These are phyloP conservation scores for Taxillus chinensis DNA, from an alignment of 164 flowering plant species.

Conservation along the genomic window DNA sequence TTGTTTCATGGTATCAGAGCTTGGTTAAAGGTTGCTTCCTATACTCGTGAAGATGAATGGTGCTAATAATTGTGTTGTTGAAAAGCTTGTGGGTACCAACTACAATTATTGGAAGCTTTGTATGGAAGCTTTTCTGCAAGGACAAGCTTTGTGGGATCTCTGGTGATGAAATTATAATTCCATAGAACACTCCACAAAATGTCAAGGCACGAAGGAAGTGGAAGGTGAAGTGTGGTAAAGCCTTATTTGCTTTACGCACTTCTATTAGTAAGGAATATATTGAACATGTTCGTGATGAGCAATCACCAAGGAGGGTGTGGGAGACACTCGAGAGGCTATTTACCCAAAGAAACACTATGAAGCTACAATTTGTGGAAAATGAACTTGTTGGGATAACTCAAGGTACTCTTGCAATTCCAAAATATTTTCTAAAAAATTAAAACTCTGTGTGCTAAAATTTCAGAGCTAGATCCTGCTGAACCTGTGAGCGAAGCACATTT, in stretches of 20 bases:
- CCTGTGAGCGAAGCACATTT: slow-evolving; percentile 3
- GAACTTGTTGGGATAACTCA: slow-evolving; percentile 7
- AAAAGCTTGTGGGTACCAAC: too few relatives aligned
- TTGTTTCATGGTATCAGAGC: too few relatives aligned
- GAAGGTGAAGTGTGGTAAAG: not conserved
- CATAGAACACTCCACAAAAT: too few relatives aligned
- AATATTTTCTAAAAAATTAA: not conserved
- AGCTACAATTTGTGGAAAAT: slow-evolving; percentile 2
- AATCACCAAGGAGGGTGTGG: slow-evolving; percentile 6
- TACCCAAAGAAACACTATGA: slow-evolving; percentile 5
- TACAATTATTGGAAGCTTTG: too few relatives aligned
- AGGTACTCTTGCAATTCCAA: not conserved
- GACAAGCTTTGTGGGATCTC: too few relatives aligned
- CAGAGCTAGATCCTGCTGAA: not conserved
- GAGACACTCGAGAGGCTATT: not conserved
- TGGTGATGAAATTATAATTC: too few relatives aligned
- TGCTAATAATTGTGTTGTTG: too few relatives aligned
- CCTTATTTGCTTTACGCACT: not conserved
- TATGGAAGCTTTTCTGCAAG: too few relatives aligned
- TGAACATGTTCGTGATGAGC: slow-evolving; percentile 2
- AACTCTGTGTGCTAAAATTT: not conserved
- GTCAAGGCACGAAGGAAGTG: not conserved
- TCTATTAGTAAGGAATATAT: not conserved
- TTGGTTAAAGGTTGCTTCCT: too few relatives aligned
- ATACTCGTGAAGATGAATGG: too few relatives aligned